phyloP scores from a whole-genome alignment of 164 flowering plant genomes.

The Kalanchoe fedtschenkoi region DNA sequence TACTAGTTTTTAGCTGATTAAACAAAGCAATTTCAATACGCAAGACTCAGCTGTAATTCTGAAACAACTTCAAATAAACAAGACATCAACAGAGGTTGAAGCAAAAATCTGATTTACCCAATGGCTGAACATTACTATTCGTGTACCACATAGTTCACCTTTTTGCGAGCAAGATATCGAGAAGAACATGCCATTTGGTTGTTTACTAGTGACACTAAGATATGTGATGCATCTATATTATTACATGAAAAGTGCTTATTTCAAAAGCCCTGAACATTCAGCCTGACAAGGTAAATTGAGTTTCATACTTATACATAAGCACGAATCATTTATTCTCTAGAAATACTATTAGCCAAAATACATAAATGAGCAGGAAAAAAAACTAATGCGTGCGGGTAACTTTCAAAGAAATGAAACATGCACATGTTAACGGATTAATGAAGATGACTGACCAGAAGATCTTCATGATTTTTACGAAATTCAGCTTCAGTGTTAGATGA shows the following conservation, averaged over 20 bases:
- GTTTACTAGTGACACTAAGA: too few relatives aligned
- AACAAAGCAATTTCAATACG: background rate
- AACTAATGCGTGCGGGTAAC: background rate
- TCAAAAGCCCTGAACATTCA: background rate
- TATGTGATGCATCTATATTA: background rate
- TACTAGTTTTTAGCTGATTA: too few relatives aligned
- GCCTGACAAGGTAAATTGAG: background rate
- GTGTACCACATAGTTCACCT: background rate
- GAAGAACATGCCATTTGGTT: background rate
- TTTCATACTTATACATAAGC: background rate
- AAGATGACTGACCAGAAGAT: slow-evolving; percentile 54
- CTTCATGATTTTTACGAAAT: slow-evolving; percentile 71
- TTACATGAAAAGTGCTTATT: background rate
- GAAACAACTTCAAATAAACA: background rate
- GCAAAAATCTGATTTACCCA: background rate
- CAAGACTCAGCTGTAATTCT: background rate
- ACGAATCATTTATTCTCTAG: background rate
- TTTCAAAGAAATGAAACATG: background rate
- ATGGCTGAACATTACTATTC: background rate
- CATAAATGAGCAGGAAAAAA: background rate
- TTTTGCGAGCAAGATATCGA: background rate
- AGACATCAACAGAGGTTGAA: background rate
- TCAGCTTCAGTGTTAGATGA: slow-evolving; percentile 68
- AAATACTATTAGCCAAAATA: background rate
- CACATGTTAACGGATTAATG: background rate